Evolutionary conservation across 495 filamentous ascomycete genomes (phyloP).

Genomic region (Penicillium cataractarum): DNA sequence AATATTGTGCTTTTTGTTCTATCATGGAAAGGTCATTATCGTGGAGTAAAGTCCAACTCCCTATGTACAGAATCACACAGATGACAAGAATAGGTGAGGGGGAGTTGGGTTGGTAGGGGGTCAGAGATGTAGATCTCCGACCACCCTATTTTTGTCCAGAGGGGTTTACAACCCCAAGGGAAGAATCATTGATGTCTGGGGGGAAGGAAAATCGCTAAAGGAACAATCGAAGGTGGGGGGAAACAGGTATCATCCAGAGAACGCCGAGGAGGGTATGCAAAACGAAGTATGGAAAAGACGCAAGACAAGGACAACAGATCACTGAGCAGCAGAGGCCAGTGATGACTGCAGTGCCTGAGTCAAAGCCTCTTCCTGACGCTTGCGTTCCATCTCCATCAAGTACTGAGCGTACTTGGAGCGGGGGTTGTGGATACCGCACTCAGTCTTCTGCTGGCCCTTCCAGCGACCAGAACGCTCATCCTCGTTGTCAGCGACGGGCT

Average conservation of each 20-base stretch:
- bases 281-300: constrained; percentile 13
- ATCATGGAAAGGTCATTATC: constrained; percentile 29
- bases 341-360: constrained; percentile 47
- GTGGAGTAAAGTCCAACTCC: constrained; percentile 21
- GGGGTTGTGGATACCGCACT: constrained; percentile 98
- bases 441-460: constrained; percentile 93
- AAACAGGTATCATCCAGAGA: constrained; percentile 17
- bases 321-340: constrained; percentile 37
- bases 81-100: constrained; percentile 1
- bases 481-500: constrained; percentile 85
- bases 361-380: constrained; percentile 67
- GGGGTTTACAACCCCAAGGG: neutral
- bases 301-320: constrained; percentile 11
- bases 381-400: constrained; percentile 71
- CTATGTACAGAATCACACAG: constrained; percentile 22
- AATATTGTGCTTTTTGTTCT: constrained; percentile 18
- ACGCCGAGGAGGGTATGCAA: constrained; percentile 28
- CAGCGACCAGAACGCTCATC: constrained; percentile 97
- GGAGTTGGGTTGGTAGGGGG: constrained; percentile 14
- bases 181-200: neutral
- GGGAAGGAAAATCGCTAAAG: neutral
- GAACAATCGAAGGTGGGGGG: neutral
- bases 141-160: constrained; percentile 7
- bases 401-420: constrained; percentile 88
- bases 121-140: constrained; percentile 7